Base-by-base conservation (phyloP, 306 rosid genomes). In the Datisca glomerata region DNA sequence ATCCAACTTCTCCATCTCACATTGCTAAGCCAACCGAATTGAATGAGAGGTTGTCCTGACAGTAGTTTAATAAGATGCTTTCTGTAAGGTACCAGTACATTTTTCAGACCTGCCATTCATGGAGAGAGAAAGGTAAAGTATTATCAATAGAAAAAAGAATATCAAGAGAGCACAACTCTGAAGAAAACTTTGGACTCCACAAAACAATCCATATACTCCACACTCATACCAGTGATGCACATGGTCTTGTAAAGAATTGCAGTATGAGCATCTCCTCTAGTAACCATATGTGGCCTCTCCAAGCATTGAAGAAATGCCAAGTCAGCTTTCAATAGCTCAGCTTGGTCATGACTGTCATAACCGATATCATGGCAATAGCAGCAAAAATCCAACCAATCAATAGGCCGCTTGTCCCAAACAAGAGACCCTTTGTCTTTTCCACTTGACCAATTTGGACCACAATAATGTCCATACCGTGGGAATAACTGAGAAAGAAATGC, bases 311-410 rank as follows among this genome's bases (percentile, higher is more conserved):
- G 86, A 78, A 87, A 87, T 20, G 78, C 83, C 48, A 87, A 63
- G 67, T 87, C 97, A 38, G 93, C 94, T 77, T 74, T 63, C 36
- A 87, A 64, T 20, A 83, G 61, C 69, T 67, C 57, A 7, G 80
- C 72, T 61, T 87, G 94, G 65, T 72, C 80, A 53, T 83, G 97
- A 65, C 74, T 64, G 68, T 87, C 97, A 42, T 87, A 87, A 27
- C 97, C 97, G 40, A 87, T 79, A 61, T 87, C 97, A 57, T 87
- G 97, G 63, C 97, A 87, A 63, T 87, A 87, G 71, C 97, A 87
- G 46, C 97, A 87, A 62, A 71, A 83, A 50, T 87, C 97, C 76
- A 87, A 57, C 94, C 97, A 87, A 74, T 87, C 97, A 24, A 83
- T 87, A 0, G 97, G 97, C 13, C 97, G 68, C 67, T 28, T 53